Conservation (phyloP, 257 asterid genomes). For the Solanum pennellii region DNA sequence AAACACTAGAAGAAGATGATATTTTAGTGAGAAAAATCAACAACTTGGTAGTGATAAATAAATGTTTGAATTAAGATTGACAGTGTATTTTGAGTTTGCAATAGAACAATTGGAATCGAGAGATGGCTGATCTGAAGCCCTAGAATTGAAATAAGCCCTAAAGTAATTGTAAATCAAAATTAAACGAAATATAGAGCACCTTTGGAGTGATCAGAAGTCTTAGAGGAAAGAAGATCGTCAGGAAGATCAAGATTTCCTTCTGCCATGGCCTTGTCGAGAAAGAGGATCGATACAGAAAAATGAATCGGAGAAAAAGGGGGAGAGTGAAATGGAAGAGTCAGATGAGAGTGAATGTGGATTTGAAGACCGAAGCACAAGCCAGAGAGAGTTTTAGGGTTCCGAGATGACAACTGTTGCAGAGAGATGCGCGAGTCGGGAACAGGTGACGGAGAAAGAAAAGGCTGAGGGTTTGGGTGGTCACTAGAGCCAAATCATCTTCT, state of each 20-base stretch:
- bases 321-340: not conserved
- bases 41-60: not conserved
- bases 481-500: not conserved
- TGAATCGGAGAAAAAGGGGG: not conserved
- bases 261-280: conserved; percentile 35
- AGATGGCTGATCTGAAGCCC: conserved; percentile 31
- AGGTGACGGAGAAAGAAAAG: conserved; percentile 3
- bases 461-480: conserved; percentile 25
- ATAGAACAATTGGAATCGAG: not conserved
- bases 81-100: not conserved
- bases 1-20: not conserved
- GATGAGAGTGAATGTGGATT: not conserved
- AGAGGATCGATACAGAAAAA: conserved; percentile 6
- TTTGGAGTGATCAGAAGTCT: conserved; percentile 64
- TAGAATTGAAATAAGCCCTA: not conserved
- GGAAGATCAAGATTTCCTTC: conserved; percentile 70
- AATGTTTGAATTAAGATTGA: not conserved
- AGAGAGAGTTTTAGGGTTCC: not conserved
- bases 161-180: not conserved
- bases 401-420: not conserved
- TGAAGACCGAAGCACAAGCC: not conserved
- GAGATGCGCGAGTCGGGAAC: not conserved
- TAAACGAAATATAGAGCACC: conserved; percentile 25
- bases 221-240: conserved; percentile 56
- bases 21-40: not conserved